Base-by-base conservation (phyloP, 148 eudicot genomes). In the Rhododendron kiyosumense region DNA sequence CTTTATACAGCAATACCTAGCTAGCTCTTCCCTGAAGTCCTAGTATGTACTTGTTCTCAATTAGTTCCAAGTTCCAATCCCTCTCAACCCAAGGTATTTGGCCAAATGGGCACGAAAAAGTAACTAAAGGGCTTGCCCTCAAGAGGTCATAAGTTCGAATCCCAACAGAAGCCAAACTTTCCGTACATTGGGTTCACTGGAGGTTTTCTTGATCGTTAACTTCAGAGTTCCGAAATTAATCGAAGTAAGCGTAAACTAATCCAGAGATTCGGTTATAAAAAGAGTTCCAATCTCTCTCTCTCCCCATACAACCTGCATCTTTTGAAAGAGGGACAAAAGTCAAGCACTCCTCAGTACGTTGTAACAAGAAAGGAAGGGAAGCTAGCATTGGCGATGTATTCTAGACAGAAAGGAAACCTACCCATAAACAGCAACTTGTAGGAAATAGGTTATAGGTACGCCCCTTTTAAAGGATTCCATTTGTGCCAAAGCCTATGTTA, bases 221-320 rank as follows among this genome's bases (percentile, higher is more conserved):
- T 32, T 30, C 13, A 13, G 0, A 1, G 0, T 0, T 24, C 0
- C 0, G 0, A 30, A 73, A 7, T 65, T 7, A 2, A 1, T 65
- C 1, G 3, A 4, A 4, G 14, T 12, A 0, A 1, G 0, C 30
- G 5, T 13, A 30, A 30, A 4, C 41, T 14, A 32, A 73, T 3
- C 20, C 18, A 4, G 9, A 8, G 43, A 41, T 41, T 5, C 43
- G 49, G 49, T 8, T 46, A 46, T 46, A 46, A 10, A 46, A 46
- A 46, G 10, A 69, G 15, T 12, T 30, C 75, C 5, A 11, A 11
- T 10, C 38, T 36, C 38, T 36, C 74, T 26, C 75, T 11, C 32
- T 26, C 7, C 0, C 1, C 32, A n/a, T 7, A 65, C 73, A 1
- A 63, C 14, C 13, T 71, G 38, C 17, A 34, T 4, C 45, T 36